A percentile compares a stretch with the other conserved stretches of the same genome.
Conservation (phyloP, 495 filamentous ascomycete species). For the Bombardia bombarda region DNA sequence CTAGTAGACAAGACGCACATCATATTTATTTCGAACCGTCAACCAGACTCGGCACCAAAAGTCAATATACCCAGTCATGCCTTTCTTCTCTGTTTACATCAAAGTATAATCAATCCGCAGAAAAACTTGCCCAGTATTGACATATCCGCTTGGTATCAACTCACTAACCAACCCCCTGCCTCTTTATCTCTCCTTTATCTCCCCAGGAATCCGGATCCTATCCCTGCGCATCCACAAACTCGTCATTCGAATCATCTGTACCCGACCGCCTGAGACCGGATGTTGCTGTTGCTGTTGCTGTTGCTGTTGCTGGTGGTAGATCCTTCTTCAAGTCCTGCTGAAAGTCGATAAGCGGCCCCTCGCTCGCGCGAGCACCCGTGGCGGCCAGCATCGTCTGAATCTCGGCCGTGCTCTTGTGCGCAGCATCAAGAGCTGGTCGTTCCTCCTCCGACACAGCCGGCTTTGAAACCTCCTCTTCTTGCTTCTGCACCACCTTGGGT, state of each 20-base stretch:
- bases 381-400: slow-evolving; percentile 31
- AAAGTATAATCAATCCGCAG: too few relatives aligned
- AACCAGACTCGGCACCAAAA: too few relatives aligned
- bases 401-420: slow-evolving; percentile 25
- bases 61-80: too few relatives aligned
- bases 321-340: slow-evolving; percentile 39
- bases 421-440: slow-evolving; percentile 12
- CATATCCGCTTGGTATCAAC: too few relatives aligned
- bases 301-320: slow-evolving; percentile 27
- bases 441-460: not conserved
- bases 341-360: slow-evolving; percentile 41
- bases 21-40: too few relatives aligned
- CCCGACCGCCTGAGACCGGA: slow-evolving; percentile 13
- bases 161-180: not conserved
- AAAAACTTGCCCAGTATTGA: too few relatives aligned
- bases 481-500: too few relatives aligned
- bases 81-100: too few relatives aligned
- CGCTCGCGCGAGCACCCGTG: slow-evolving; percentile 28
- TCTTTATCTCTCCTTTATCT: not conserved
- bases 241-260: slow-evolving; percentile 22
- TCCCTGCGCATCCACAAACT: slow-evolving; percentile 25
- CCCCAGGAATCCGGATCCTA: slow-evolving; percentile 1
- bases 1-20: too few relatives aligned
- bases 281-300: too few relatives aligned
- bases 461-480: too few relatives aligned